Base-by-base conservation (phyloP, 2,329 filamentous ascomycete genomes). In the Scolecobasidium constrictum region DNA sequence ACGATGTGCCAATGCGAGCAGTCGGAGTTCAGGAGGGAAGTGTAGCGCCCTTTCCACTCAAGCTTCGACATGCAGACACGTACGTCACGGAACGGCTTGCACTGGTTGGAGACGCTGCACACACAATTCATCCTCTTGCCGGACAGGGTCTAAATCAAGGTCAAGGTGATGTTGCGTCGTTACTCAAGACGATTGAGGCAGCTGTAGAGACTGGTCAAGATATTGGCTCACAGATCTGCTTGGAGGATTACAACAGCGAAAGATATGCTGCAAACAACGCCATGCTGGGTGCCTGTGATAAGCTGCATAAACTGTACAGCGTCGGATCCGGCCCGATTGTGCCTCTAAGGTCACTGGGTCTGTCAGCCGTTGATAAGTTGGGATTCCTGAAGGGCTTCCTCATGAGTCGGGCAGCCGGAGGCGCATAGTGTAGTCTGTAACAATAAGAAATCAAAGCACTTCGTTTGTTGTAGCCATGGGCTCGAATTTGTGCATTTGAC, bases 81-180 rank as follows among this genome's bases (percentile, higher is more conserved):
- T 98, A 98, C 58, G 83, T 85, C 34, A 83, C 80, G 31, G 86
- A 94, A 55, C 81, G 92, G n/a, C 71, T 95, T 6, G 92, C 88
- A 1, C 75, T 98, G 1, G 78, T 98, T 26, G 92, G 49, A 47
- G 92, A 98, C 51, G 92, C 92, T 1, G 92, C 92, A 5, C 92
- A 98, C 60, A 94, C 88, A 1, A 80, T 94, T 50, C 92, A 98
- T 60, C 92, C 92, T 0, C 78, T 98, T 3, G 92, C 86, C 1
- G 92, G 92, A 1, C 92, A 96, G 62, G 92, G 92, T 1, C 71
- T 98, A 12, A 98, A 98, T 57, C 83, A 93, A 53, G 92, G 92
- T 2, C 81, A 96, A 49, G 87, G 78, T 15, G 92, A 98, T 57
- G 83, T 92, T 1, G 80, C 86, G 53, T 82, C 83, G 42, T 74